Evolutionary conservation across 106 monocot species (phyloP).

Genomic region (Xerophyta viscosa): DNA sequence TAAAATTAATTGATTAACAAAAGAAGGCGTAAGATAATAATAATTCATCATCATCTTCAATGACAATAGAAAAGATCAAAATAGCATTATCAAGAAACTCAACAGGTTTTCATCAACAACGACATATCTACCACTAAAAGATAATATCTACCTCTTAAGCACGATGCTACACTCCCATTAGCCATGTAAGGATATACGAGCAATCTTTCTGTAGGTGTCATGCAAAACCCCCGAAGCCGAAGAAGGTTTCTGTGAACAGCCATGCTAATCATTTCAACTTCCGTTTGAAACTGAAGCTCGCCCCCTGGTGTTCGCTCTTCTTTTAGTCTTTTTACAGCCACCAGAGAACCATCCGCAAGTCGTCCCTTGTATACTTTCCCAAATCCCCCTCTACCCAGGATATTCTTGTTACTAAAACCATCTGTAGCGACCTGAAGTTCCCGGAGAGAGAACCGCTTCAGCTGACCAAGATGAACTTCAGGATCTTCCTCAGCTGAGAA

Average conservation of each 20-base stretch:
- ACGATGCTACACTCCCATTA: slow-evolving; percentile 76
- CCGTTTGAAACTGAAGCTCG: slow-evolving; percentile 71
- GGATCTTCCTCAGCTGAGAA: slow-evolving; percentile 60
- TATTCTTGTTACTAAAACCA: slow-evolving; percentile 62
- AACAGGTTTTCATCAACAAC: too few species aligned
- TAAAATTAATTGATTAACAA: slow-evolving; percentile 11
- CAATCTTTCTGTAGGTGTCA: slow-evolving; percentile 69
- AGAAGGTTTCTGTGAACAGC: slow-evolving; percentile 69
- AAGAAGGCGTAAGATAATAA: too few species aligned
- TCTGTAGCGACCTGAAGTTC: slow-evolving; percentile 73
- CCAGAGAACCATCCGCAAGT: slow-evolving; percentile 63
- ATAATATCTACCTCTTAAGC: slow-evolving; percentile 46
- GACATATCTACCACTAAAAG: too few species aligned
- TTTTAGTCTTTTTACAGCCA: slow-evolving; percentile 66
- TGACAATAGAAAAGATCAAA: too few species aligned
- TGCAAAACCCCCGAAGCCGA: slow-evolving; percentile 64
- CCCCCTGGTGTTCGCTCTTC: slow-evolving; percentile 73
- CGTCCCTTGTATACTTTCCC: slow-evolving; percentile 70
- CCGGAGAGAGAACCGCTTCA: slow-evolving; percentile 56
- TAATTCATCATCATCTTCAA: too few species aligned
- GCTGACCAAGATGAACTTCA: slow-evolving; percentile 68
- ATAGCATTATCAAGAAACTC: too few species aligned
- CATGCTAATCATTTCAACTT: slow-evolving; percentile 79
- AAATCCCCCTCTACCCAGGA: slow-evolving; percentile 62
- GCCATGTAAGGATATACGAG: slow-evolving; percentile 79